These are phyloP conservation scores for Thuidium tamariscinum DNA, from an alignment of 225 moss, liverwort and hornwort genomes.

Conservation along the genomic window DNA sequence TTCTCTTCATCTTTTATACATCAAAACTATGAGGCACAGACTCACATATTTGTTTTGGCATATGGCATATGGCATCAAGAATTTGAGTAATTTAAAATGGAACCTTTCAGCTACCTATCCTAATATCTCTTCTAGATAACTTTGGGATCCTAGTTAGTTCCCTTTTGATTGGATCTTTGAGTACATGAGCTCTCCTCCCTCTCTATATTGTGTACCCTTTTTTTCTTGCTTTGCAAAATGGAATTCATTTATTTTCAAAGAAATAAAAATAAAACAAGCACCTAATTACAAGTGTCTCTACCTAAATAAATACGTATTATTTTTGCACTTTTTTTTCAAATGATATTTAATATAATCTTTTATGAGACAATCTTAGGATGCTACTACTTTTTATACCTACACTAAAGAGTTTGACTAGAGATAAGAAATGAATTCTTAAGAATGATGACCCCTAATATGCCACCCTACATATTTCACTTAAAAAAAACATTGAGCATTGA, in stretches of 20 bases:
- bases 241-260: background rate
- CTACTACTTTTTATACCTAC: background rate
- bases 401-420: accelerated
- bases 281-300: background rate
- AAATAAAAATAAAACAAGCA: background rate
- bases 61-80: accelerated
- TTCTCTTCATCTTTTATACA: background rate
- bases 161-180: accelerated
- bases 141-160: background rate
- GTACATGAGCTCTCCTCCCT: accelerated
- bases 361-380: background rate
- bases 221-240: accelerated
- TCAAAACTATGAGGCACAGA: accelerated
- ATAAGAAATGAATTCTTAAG: background rate
- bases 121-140: background rate
- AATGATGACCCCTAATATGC: background rate
- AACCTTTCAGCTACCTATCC: accelerated
- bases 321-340: background rate
- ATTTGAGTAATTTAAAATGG: accelerated
- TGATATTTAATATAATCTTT: background rate
- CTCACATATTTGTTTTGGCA: too few species aligned
- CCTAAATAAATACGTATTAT: background rate
- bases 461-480: too few species aligned
- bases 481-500: too few species aligned
- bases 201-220: background rate